These are phyloP conservation scores for Arctostaphylos glauca DNA, from an alignment of 148 eudicot genomes.

Conservation along the genomic window DNA sequence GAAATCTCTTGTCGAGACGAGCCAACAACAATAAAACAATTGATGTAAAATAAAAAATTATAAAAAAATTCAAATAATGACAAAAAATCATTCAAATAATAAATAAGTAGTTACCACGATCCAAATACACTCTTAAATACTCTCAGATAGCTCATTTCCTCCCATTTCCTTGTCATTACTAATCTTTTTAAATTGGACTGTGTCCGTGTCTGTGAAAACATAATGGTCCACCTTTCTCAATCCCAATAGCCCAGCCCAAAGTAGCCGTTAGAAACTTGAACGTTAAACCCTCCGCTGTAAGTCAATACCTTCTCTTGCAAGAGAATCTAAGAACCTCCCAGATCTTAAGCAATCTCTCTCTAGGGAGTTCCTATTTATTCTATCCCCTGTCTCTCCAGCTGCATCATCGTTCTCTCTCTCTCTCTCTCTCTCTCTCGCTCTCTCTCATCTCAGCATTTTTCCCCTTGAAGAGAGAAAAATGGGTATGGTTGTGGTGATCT, in stretches of 20 bases:
- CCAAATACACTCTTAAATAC: too few relatives aligned
- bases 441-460: background rate
- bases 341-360: background rate
- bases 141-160: too few relatives aligned
- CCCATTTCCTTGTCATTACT: too few relatives aligned
- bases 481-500: constrained; percentile 56
- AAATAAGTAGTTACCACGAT: too few relatives aligned
- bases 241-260: background rate
- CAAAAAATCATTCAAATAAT: too few relatives aligned
- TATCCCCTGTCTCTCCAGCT: background rate
- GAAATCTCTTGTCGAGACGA: too few relatives aligned
- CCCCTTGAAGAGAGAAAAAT: constrained; percentile 10
- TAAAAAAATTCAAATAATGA: too few relatives aligned
- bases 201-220: too few relatives aligned
- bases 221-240: too few relatives aligned
- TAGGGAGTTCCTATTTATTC: constrained; percentile 4
- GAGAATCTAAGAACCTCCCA: background rate
- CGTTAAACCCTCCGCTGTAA: constrained; percentile 18
- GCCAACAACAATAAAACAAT: too few relatives aligned
- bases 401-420: background rate
- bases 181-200: too few relatives aligned
- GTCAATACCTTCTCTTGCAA: background rate
- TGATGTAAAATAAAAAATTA: too few relatives aligned
- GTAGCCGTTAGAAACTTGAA: constrained; percentile 24
- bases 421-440: constrained; percentile 5